A percentile compares a stretch with the other conserved stretches of the same genome.
Conservation (phyloP, 2,329 filamentous ascomycete genomes). For the Lachnellula subtilissima region DNA sequence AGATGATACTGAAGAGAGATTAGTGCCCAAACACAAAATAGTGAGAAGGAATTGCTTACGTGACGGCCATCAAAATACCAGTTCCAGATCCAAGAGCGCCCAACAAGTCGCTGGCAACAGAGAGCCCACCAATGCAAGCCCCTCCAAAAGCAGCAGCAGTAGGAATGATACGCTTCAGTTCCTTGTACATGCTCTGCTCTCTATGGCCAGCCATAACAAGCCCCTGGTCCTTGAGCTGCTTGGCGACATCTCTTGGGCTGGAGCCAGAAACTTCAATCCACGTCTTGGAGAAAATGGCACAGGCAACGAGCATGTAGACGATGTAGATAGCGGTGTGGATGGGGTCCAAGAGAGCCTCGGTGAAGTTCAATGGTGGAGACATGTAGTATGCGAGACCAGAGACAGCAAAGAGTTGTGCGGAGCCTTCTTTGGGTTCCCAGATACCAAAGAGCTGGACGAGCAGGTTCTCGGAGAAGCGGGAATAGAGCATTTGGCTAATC, state of each 20-base stretch:
- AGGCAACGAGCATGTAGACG: slow-evolving; percentile 95
- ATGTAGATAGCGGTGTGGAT: slow-evolving; percentile 96
- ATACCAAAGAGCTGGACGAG: slow-evolving; percentile 95
- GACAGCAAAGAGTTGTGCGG: slow-evolving; percentile 87
- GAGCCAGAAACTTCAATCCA: slow-evolving; percentile 99
- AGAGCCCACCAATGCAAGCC: slow-evolving; percentile 97
- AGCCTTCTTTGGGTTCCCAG: slow-evolving; percentile 96
- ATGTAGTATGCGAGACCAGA: slow-evolving; percentile 99
- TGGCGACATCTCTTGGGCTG: slow-evolving; percentile 94
- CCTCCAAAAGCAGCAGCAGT: slow-evolving; percentile 97
- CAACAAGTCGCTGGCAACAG: slow-evolving; percentile 90
- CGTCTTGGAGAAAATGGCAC: slow-evolving; percentile 98
- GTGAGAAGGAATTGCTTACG: slow-evolving; percentile 57
- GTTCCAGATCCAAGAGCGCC: slow-evolving; percentile 95
- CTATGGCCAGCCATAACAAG: slow-evolving; percentile 99
- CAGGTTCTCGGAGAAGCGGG: slow-evolving; percentile 97
- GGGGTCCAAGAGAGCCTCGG: slow-evolving; percentile 91
- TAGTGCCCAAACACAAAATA: slow-evolving; percentile 32
- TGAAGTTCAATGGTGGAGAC: slow-evolving; percentile 97
- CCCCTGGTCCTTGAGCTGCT: slow-evolving; percentile 99
- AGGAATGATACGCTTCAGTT: slow-evolving; percentile 98
- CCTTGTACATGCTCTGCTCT: slow-evolving; percentile 99
- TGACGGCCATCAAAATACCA: slow-evolving; percentile 96
- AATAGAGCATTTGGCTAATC: slow-evolving; percentile 99
- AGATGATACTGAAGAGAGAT: slow-evolving; percentile 73